Conservation (phyloP, 352 stramenopile genomes). For the Phytopythium chamaehyphon region DNA sequence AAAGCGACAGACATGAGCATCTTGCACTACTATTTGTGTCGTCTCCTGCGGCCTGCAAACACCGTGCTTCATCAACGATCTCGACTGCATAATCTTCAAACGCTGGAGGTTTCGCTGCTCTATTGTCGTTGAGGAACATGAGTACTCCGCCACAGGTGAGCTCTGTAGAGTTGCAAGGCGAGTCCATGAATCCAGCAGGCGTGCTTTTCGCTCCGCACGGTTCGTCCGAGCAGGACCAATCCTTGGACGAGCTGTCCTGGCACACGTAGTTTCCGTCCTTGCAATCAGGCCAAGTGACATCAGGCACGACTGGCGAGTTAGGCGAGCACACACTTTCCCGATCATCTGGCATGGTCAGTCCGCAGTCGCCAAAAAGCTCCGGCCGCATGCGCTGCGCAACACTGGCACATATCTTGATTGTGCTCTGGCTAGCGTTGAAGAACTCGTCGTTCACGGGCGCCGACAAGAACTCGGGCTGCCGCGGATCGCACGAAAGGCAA, state of each 20-base stretch:
- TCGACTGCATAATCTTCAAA: constrained; percentile 68
- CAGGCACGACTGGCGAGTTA: constrained; percentile 55
- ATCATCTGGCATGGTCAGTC: constrained; percentile 50
- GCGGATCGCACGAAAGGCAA: constrained; percentile 43
- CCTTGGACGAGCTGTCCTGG: constrained; percentile 20
- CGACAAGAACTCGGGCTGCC: constrained; percentile 32
- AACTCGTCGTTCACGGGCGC: constrained; percentile 48
- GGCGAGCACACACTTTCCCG: constrained; percentile 54
- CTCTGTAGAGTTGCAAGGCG: constrained; percentile 44
- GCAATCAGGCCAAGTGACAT: constrained; percentile 55
- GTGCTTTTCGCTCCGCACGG: constrained; percentile 35
- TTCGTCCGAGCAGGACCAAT: constrained; percentile 58
- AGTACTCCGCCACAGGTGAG: constrained; percentile 56
- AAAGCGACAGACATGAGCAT: constrained; percentile 44
- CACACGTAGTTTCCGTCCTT: constrained; percentile 54
- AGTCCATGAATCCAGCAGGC: constrained; percentile 52
- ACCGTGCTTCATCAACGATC: constrained; percentile 56
- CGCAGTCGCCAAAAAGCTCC: constrained; percentile 53
- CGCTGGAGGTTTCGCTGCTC: constrained; percentile 66
- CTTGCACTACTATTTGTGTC: constrained; percentile 26
- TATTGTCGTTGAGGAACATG: constrained; percentile 78
- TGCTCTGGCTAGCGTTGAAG: constrained; percentile 42
- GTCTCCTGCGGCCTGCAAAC: constrained; percentile 20
- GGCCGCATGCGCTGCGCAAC: constrained; percentile 45
- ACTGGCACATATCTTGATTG: constrained; percentile 65